Evolutionary conservation across 169 alveolate species (phyloP), one percentile per base, ranked within the genome.

Genomic region (Besnoitia besnoiti): DNA sequence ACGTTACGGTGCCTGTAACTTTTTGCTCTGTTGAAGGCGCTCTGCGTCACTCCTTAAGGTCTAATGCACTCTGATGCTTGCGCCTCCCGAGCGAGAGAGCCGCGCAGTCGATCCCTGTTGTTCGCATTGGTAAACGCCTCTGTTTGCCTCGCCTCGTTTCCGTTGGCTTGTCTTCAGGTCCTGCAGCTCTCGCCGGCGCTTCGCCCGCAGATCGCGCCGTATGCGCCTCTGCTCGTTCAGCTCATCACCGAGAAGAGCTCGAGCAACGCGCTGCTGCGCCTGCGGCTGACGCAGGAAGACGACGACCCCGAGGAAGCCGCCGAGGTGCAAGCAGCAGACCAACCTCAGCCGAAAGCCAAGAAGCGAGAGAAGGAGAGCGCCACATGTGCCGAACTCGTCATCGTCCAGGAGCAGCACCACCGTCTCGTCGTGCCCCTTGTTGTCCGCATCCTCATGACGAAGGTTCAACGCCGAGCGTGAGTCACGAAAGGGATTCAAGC

Each of bases 231-330:
- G 87, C 55, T 77, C 12, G 40, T 4, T 19, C 87, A 77, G 87
- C 87, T 77, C 42, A 77, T 77, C 40, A 42, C n/a, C 40, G 55
- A 77, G n/a, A 77, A 77, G 55, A 35, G 87, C 59, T 21, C 33
- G 37, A 77, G 87, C 87, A 35, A 77, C 59, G 55, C 59, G 19
- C 59, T 77, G 59, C 87, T 77, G 87, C 87, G 87, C 33, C 55
- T 77, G 33, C 87, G 87, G 21, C 40, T 77, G 16, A 5, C 61
- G 7, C 59, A 77, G 40, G 1, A 3, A 4, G 55, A 77, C 30
- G 87, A 35, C 85, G 49, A 40, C 35, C 59, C 19, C 59, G 59
- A 55, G 14, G 39, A 77, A 42, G 87, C 19, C 55, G 87, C 10
- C 37, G 40, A 1, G 3, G 37, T 39, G 27, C 2, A 1, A 2